Base-by-base conservation (phyloP, 257 asterid species). In the Solanum ossicruentum region DNA sequence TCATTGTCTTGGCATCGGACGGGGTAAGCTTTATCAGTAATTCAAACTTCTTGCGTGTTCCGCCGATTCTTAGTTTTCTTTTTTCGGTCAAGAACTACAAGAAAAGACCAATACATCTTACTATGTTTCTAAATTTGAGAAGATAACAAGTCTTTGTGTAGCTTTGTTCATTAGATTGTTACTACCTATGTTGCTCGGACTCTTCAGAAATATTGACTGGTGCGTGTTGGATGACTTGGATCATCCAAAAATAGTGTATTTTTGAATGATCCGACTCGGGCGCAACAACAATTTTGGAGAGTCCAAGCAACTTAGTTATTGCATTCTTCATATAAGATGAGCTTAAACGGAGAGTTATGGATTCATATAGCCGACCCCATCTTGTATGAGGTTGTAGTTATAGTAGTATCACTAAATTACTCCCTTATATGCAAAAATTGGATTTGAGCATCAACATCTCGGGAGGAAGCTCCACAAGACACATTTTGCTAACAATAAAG, bases 1-100 rank as follows among this genome's bases (percentile, higher is more conserved):
- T 95, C 61, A 87, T 94, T 8, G 97, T 95, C 89, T 73, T 95
- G 83, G 99, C 99, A 71, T 89, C 97, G 0, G 99, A 95, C 49
- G 99, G 99, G 95, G 99, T 95, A 92, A 91, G 92, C n/a, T 21
- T 56, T 7, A 36, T 28, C 3, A 1, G 20, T n/a, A 84, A 36
- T 15, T 41, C 39, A 26, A 49, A 32, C 20, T 72, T 10, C 52
- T 57, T 57, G 3, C 7, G 36, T 58, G n/a, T 61, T 23, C 17
- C 21, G 20, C 60, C 4, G 1, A 21, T 13, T 47, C 81, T 39
- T 45, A 45, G 57, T 73, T 3, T 2, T 18, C 26, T 28, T 28
- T 13, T 49, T 11, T 60, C 47, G 41, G 60, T 4, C 81, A 21
- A 47, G 18, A 47, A 12, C 21, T 47, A 12, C 41, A 41, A 47